phyloP scores from a whole-genome alignment of 1,139 yeast species.

The Saccharomyces pastorianus region DNA sequence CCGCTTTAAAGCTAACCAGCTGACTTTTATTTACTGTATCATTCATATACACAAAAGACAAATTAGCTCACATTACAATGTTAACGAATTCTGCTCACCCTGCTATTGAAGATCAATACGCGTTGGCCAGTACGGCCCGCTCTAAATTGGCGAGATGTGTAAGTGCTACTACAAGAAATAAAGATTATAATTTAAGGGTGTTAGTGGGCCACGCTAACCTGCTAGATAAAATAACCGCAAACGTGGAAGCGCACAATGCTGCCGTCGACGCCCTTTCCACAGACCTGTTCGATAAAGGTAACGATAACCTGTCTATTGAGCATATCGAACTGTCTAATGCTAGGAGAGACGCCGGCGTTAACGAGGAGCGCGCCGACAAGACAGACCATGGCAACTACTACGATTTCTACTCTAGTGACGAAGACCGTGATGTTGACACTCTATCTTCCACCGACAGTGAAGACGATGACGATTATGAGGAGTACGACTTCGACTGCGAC shows the following conservation, averaged over 20 bases:
- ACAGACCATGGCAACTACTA: not conserved
- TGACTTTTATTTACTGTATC: not conserved
- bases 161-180: slow-evolving; percentile 5
- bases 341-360: not conserved
- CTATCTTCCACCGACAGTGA: not conserved
- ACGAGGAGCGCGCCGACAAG: not conserved
- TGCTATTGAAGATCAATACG: slow-evolving; percentile 16
- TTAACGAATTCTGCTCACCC: slow-evolving; percentile 6
- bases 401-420: not conserved
- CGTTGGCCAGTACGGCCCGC: slow-evolving; percentile 19
- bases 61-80: not conserved
- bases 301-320: not conserved
- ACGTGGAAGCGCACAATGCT: slow-evolving; percentile 8
- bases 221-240: slow-evolving; percentile 20
- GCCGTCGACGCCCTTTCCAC: not conserved
- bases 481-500: not conserved
- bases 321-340: not conserved
- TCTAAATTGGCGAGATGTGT: slow-evolving; percentile 19
- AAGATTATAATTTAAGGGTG: slow-evolving; percentile 21
- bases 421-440: not conserved
- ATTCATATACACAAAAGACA: not conserved
- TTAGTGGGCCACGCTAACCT: slow-evolving; percentile 27
- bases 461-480: not conserved
- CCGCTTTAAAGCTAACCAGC: no score
- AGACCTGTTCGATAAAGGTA: not conserved